Evolutionary conservation across 1,139 yeast species (phyloP), one percentile per base, ranked within the genome.

Genomic region (Saccharomyces pastorianus): DNA sequence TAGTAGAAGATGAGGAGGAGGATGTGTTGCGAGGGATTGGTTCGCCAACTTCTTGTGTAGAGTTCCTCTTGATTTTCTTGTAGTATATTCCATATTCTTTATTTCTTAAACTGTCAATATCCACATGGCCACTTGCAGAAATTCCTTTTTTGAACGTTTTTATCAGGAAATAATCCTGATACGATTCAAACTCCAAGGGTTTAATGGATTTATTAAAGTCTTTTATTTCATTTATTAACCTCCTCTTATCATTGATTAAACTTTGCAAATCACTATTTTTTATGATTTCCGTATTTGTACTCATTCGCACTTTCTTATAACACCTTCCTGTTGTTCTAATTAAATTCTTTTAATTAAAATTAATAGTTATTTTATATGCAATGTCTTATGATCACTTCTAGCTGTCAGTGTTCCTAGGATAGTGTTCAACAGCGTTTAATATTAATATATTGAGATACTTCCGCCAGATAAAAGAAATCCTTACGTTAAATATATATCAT

Each of bases 141-240:
- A 58, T 60, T 6, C 71, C 71, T 51, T 58, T 64, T 52, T 61
- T 59, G 51, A 69, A 69, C 1, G 63, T 61, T 44, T 63, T 56
- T 9, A 69, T 57, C 2, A 62, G 28, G 53, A 59, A 68, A 54
- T 60, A 68, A 29, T 68, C 70, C 44, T 58, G 56, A 51, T 69
- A 69, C 2, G 71, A 64, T 56, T 69, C 72, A 58, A 68, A 69
- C 49, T 69, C 72, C 14, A 63, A 44, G 4, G 70, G 70, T 31
- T 56, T 52, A 3, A 68, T 54, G 4, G 50, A 46, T 9, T 51
- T 48, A 1, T 57, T 56, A n/a, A 66, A 52, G 46, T 56, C 55
- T 47, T 54, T 53, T 2, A 63, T 56, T 34, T 58, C 60, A 31
- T 58, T 51, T 4, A 52, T 53, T 6, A 67, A 47, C 32, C 54